Evolutionary conservation across 495 filamentous ascomycete species (phyloP), one percentile per base, ranked within the genome.

Genomic region (Glarea lozoyensis): DNA sequence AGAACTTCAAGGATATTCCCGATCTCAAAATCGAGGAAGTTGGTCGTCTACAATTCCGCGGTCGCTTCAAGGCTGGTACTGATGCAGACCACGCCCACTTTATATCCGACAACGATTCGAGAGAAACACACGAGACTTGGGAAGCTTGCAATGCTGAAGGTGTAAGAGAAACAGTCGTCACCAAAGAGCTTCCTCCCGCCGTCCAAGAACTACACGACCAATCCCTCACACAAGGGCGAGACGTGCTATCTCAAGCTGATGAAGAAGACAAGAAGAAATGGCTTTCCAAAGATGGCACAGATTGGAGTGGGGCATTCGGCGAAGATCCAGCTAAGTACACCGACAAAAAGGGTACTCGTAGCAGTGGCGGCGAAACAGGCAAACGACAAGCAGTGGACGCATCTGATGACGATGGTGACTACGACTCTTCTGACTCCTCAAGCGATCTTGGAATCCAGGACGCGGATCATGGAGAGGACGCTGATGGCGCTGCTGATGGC

Each of bases 81-180:
- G 89, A 94, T 59, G 76, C 87, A 24, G 81, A 84, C n/a, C 90
- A 95, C 57, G 70, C 82, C 32, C 65, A 65, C 3, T 95, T 93
- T 55, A 78, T 94, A 22, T 74, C 80, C 20, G 87, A 95, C 60
- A 94, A 92, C 52, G 79, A 94, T 56, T 79, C 80, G 2, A 76
- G 89, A 32, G 90, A 96, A 66, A 95, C 90, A 0, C 93, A 82
- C 52, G 90, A 96, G 66, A 84, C 81, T 2, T 96, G 88, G 88
- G 84, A 94, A 61, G 87, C 87, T 0, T 95, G 89, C 54, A 70
- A 78, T 17, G 75, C 84, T 0, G 87, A 97, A 60, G 90, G 90
- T 3, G 84, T 94, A 0, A 76, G 90, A 6, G 62, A 66, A 0
- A 73, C 73, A 35, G 68, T 71, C 2, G 86, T 96, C 3, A 56